phyloP scores from a whole-genome alignment of 768 basidiomycete species.

The Xerocomellus dryophilus region DNA sequence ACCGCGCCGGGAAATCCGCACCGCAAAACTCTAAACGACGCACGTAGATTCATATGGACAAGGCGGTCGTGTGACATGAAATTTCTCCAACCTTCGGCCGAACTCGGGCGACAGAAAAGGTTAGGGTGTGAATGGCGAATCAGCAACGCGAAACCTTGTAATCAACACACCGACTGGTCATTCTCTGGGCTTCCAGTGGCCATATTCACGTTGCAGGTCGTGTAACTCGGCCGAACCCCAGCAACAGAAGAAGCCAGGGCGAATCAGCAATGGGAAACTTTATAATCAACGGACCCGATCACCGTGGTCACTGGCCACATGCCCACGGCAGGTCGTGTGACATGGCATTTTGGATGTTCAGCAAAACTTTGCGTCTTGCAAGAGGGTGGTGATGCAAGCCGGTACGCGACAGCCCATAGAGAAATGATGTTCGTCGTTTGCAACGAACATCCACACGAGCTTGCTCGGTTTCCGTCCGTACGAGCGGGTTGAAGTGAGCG shows the following conservation, averaged over 20 bases:
- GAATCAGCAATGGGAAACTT: not conserved
- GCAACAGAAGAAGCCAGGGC: not conserved
- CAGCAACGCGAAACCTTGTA: not conserved
- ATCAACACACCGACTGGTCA: not conserved
- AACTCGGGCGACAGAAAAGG: not conserved
- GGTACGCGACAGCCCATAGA: not conserved
- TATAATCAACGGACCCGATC: not conserved
- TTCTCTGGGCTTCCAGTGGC: too few species aligned
- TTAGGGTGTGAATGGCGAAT: not conserved
- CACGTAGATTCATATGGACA: not conserved
- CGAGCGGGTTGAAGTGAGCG: not conserved
- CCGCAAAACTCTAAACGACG: not conserved
- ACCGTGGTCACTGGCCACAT: not conserved
- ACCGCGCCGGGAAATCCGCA: not conserved
- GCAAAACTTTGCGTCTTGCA: not conserved
- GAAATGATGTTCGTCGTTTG: not conserved
- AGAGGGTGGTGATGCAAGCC: not conserved
- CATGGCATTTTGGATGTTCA: not conserved
- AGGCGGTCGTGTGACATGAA: not conserved
- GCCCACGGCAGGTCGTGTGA: conserved; percentile 18
- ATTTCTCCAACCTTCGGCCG: too few species aligned
- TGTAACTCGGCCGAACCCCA: conserved; percentile 1
- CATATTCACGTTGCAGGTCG: too few species aligned
- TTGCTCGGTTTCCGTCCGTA: not conserved
- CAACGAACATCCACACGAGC: not conserved